Evolutionary conservation across 306 rosid genomes (phyloP).

Genomic region (Albizia julibrissin): DNA sequence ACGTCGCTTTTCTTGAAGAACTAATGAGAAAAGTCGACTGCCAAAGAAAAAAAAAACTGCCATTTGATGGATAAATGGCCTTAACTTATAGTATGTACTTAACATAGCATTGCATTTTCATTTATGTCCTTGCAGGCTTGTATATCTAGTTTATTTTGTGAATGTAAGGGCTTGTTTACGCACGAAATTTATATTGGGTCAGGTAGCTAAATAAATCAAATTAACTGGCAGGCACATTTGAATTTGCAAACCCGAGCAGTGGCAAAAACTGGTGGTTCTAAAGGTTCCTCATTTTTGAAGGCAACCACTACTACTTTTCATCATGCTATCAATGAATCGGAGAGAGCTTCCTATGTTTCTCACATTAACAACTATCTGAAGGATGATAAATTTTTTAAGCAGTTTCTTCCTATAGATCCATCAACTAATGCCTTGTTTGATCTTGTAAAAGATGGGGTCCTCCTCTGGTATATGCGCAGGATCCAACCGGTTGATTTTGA

Average conservation of each 20-base stretch:
- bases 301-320: conserved; percentile 85
- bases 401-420: conserved; percentile 89
- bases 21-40: background rate
- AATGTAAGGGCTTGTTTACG: background rate
- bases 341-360: conserved; percentile 91
- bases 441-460: conserved; percentile 93
- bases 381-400: conserved; percentile 78
- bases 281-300: conserved; percentile 81
- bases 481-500: conserved; percentile 27
- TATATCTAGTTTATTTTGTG: conserved; percentile 15
- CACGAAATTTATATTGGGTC: conserved; percentile 25
- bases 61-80: conserved; percentile 18
- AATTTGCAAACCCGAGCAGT: conserved; percentile 65
- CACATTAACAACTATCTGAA: conserved; percentile 85
- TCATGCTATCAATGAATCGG: conserved; percentile 90
- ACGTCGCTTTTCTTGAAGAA: background rate
- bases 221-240: conserved; percentile 70
- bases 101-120: conserved; percentile 5
- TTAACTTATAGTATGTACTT: conserved; percentile 6
- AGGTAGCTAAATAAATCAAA: conserved; percentile 26
- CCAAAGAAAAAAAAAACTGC: background rate
- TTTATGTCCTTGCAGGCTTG: background rate
- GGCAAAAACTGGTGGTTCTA: conserved; percentile 67
- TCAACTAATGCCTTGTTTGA: conserved; percentile 78
- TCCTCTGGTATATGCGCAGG: conserved; percentile 72